phyloP scores from a whole-genome alignment of 352 stramenopile genomes.

The Aphanomyces astaci region DNA sequence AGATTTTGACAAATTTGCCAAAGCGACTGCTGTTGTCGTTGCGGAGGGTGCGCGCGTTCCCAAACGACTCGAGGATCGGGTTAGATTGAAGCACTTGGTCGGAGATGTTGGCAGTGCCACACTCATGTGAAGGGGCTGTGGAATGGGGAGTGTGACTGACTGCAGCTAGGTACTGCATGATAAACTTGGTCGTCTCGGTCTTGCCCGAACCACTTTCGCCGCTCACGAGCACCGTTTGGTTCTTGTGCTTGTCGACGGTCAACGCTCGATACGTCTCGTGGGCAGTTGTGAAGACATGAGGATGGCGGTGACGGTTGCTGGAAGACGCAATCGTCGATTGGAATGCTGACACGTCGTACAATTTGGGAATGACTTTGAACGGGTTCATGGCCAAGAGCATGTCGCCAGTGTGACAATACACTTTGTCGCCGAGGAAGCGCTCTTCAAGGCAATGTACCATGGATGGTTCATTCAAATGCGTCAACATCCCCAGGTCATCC shows the following conservation, averaged over 20 bases:
- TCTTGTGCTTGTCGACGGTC: conserved; percentile 14
- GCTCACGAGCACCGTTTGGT: conserved; percentile 29
- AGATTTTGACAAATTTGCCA: conserved; percentile 43
- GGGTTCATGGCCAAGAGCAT: conserved; percentile 28
- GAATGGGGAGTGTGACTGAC: conserved; percentile 14
- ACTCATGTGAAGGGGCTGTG: not conserved
- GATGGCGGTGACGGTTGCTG: not conserved
- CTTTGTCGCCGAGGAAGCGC: conserved; percentile 55
- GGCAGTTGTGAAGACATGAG: conserved; percentile 29
- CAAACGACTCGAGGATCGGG: conserved; percentile 43
- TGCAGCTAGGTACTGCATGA: conserved; percentile 27
- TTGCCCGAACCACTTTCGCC: conserved; percentile 31
- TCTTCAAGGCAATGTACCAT: conserved; percentile 75
- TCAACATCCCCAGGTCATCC: conserved; percentile 63
- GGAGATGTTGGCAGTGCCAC: conserved; percentile 11
- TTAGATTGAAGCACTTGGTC: conserved; percentile 43
- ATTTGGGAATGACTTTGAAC: conserved; percentile 21
- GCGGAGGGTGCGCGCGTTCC: conserved; percentile 32
- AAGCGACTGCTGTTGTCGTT: conserved; percentile 39
- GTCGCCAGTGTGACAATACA: conserved; percentile 23
- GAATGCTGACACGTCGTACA: conserved; percentile 23
- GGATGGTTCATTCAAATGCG: conserved; percentile 67
- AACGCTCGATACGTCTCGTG: conserved; percentile 24
- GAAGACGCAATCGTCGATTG: not conserved
- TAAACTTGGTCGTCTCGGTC: conserved; percentile 32